Evolutionary conservation across 345 rosid species (phyloP).

Genomic region (Acer negundo): DNA sequence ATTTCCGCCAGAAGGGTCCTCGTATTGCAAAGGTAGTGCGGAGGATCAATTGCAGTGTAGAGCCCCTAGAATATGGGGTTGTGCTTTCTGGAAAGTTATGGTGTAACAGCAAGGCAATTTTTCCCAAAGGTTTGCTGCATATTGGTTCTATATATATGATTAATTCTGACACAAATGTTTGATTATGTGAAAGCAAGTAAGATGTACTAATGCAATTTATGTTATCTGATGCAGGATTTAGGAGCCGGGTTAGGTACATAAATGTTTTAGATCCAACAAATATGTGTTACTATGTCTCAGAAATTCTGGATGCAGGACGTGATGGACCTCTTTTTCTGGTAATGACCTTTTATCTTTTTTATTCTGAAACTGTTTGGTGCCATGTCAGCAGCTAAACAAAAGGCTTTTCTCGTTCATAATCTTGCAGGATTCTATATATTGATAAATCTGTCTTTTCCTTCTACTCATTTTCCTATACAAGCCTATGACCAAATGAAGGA

Average conservation of each 20-base stretch:
- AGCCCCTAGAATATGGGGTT: conserved; percentile 72
- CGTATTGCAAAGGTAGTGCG: conserved; percentile 98
- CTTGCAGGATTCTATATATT: not conserved
- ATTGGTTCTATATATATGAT: not conserved
- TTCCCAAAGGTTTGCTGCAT: conserved; percentile 73
- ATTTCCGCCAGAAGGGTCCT: conserved; percentile 91
- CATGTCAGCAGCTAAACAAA: conserved; percentile 2
- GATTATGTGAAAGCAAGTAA: not conserved
- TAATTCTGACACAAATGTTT: not conserved
- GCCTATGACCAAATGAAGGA: not conserved
- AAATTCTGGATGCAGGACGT: conserved; percentile 80
- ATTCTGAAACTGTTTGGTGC: not conserved
- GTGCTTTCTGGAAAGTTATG: conserved; percentile 83
- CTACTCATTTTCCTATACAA: not conserved
- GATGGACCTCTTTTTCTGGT: conserved; percentile 86
- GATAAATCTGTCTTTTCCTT: not conserved
- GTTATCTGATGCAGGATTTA: conserved; percentile 71
- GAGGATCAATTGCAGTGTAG: conserved; percentile 93
- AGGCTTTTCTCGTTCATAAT: not conserved
- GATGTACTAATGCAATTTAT: conserved; percentile 17
- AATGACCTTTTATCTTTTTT: conserved; percentile 20
- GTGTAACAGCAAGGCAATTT: conserved; percentile 85
- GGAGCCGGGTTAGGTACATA: conserved; percentile 81
- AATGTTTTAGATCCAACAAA: conserved; percentile 80
- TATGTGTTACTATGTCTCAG: conserved; percentile 79